Percentiles rank a stretch among this genome's conserved stretches.
Conservation (phyloP, 2,329 filamentous ascomycete species). For the Xylariaceae sp. region DNA sequence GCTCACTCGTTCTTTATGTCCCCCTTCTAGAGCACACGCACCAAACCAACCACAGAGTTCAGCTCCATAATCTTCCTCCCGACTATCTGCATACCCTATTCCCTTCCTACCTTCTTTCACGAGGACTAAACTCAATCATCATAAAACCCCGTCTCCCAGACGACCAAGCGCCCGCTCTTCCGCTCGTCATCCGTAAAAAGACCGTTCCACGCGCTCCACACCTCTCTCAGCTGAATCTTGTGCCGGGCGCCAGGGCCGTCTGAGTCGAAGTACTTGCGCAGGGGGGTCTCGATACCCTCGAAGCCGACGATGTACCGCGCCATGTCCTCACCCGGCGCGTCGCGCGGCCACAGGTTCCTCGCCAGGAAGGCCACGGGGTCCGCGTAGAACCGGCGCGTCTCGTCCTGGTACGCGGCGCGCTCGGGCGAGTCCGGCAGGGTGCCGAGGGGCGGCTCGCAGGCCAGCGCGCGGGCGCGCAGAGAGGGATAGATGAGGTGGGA, state of each 20-base stretch:
- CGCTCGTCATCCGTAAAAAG: conserved; percentile 67
- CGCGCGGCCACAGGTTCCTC: conserved; percentile 55
- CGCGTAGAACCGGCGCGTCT: conserved; percentile 89
- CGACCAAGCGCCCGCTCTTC: conserved; percentile 60
- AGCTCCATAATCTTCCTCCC: too few species aligned
- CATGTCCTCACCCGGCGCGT: conserved; percentile 43
- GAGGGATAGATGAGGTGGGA: conserved; percentile 79
- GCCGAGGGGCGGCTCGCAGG: conserved; percentile 86
- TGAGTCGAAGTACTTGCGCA: conserved; percentile 52
- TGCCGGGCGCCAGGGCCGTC: conserved; percentile 47
- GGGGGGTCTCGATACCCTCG: conserved; percentile 58
- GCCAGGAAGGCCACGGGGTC: conserved; percentile 64
- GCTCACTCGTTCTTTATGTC: too few species aligned
- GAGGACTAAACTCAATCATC: conserved; percentile 23
- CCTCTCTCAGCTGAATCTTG: conserved; percentile 51
- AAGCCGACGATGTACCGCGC: conserved; percentile 68
- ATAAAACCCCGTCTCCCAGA: conserved; percentile 55
- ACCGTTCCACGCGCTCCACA: conserved; percentile 65
- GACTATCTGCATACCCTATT: not conserved
- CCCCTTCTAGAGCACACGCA: too few species aligned
- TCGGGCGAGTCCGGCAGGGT: conserved; percentile 63
- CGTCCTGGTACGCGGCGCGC: conserved; percentile 76
- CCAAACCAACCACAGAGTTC: too few species aligned
- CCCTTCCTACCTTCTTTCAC: conserved; percentile 7
- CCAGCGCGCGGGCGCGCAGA: conserved; percentile 81